A percentile compares a stretch with the other conserved stretches of the same genome.
Evolutionary conservation across 2,329 filamentous ascomycete species (phyloP).

Genomic region (Paraphoma sp.): DNA sequence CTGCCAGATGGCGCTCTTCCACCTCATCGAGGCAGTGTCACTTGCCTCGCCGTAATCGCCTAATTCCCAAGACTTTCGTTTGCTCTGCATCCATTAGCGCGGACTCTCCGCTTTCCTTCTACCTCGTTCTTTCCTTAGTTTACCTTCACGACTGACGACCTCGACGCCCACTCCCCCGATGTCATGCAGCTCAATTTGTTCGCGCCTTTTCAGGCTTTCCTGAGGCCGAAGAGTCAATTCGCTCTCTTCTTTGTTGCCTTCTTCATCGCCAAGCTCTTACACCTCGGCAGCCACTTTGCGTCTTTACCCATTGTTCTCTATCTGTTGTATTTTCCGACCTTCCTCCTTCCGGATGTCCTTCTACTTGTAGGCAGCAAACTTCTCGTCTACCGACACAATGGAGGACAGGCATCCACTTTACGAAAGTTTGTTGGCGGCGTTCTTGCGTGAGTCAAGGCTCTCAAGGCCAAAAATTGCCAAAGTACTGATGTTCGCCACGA

Average conservation of each 20-base stretch:
- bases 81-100: background rate
- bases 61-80: background rate
- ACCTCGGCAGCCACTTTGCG: conserved; percentile 20
- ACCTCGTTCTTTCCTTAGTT: background rate
- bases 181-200: conserved; percentile 22
- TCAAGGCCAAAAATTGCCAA: background rate
- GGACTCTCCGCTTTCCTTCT: background rate
- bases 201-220: conserved; percentile 19
- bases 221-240: conserved; percentile 19
- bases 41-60: background rate
- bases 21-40: background rate
- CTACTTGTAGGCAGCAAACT: conserved; percentile 20
- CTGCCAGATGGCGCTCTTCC: background rate
- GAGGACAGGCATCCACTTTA: conserved; percentile 9
- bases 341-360: conserved; percentile 19
- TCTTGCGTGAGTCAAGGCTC: conserved; percentile 15
- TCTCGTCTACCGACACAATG: conserved; percentile 18
- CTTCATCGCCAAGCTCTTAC: conserved; percentile 22
- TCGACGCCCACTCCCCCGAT: conserved; percentile 4
- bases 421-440: conserved; percentile 8
- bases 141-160: conserved; percentile 10
- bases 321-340: conserved; percentile 22
- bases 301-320: conserved; percentile 24
- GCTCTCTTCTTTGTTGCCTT: conserved; percentile 21
- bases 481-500: background rate